A percentile compares a stretch with the other conserved stretches of the same genome.
phyloP scores from a whole-genome alignment of 805 yeast species.

The Torulaspora maleeae region DNA sequence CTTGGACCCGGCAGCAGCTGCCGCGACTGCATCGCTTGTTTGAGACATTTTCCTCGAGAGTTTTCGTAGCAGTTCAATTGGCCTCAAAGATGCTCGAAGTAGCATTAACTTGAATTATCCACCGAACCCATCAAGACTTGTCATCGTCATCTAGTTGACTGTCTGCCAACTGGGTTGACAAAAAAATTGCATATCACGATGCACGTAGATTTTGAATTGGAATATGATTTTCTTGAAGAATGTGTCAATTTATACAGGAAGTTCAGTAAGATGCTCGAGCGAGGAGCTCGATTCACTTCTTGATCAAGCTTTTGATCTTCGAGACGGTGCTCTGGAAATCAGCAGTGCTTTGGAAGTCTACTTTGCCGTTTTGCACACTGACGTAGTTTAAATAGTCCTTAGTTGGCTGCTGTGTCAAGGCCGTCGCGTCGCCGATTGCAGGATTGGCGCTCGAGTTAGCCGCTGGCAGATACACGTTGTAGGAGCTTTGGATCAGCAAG shows the following conservation, averaged over 20 bases:
- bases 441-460: constrained; percentile 6
- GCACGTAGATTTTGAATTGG: constrained; percentile 5
- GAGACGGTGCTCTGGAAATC: constrained; percentile 14
- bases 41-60: constrained; percentile 19
- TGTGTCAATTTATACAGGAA: constrained; percentile 1
- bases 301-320: constrained; percentile 6
- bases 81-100: constrained; percentile 6
- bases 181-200: constrained; percentile 14
- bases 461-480: constrained; percentile 20
- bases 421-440: constrained; percentile 1
- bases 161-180: not conserved
- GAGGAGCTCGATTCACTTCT: not conserved
- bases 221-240: not conserved
- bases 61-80: not conserved
- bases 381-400: constrained; percentile 26
- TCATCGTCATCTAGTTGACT: not conserved
- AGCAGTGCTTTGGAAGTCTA: constrained; percentile 23
- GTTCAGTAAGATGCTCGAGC: not conserved
- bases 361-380: constrained; percentile 21
- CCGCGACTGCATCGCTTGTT: constrained; percentile 6
- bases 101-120: constrained; percentile 6
- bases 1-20: constrained; percentile 16
- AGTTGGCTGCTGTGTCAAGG: constrained; percentile 8
- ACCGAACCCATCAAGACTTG: not conserved
- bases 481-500: constrained; percentile 31